phyloP scores from a whole-genome alignment of 208 protist genomes.

The Acanthamoeba castellanii region DNA sequence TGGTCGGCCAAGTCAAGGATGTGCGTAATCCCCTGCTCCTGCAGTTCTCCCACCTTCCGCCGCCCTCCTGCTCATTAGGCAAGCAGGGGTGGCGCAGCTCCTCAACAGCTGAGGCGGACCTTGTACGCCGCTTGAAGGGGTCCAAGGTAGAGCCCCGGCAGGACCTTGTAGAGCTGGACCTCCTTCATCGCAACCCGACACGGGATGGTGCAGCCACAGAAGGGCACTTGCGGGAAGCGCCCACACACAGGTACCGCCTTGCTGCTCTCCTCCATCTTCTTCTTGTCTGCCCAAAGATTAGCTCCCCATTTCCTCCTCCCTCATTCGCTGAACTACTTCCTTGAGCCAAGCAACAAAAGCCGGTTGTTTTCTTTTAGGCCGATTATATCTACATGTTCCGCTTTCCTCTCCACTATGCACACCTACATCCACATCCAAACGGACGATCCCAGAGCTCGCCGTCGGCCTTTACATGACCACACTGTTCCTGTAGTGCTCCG shows the following conservation, averaged over 20 bases:
- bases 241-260: background rate
- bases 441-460: too few species aligned
- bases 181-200: slow-evolving; percentile 20
- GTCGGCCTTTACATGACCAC: background rate
- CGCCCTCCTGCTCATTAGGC: background rate
- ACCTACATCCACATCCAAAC: background rate
- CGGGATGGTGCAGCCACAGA: slow-evolving; percentile 53
- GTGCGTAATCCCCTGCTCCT: slow-evolving; percentile 30
- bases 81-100: background rate
- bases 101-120: background rate
- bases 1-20: background rate
- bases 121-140: slow-evolving; percentile 48
- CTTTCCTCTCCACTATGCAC: background rate
- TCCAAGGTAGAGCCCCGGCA: background rate
- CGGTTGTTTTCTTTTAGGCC: too few species aligned
- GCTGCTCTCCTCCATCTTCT: background rate
- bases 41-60: background rate
- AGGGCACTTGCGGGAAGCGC: background rate
- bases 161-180: slow-evolving; percentile 19
- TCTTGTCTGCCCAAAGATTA: too few species aligned
- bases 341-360: too few species aligned
- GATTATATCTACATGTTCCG: too few species aligned
- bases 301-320: too few species aligned
- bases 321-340: too few species aligned
- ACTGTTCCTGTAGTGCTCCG: background rate